Conservation (phyloP, 306 rosid species). For the Mimosa pudica region DNA sequence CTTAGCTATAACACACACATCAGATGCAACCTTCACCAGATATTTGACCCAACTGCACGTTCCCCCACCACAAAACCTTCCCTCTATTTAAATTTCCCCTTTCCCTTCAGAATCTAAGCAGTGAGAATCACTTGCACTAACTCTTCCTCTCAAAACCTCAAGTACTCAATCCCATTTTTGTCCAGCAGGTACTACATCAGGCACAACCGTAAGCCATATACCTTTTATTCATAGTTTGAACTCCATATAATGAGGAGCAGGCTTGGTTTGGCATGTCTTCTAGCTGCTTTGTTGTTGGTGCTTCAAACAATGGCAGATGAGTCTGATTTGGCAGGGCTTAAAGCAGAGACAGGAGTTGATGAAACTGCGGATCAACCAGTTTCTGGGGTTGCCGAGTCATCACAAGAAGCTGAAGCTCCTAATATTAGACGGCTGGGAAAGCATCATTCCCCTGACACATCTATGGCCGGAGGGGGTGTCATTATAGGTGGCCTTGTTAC, state of each 20-base stretch:
- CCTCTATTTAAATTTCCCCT: conserved; percentile 27
- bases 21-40: conserved; percentile 42
- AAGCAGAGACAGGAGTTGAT: conserved; percentile 27
- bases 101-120: conserved; percentile 15
- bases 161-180: neutral
- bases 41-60: conserved; percentile 30
- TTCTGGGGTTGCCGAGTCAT: conserved; percentile 33
- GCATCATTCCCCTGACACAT: conserved; percentile 60
- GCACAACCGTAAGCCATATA: neutral
- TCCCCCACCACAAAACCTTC: conserved; percentile 4
- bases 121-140: neutral
- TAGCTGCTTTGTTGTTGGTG: conserved; percentile 43
- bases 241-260: conserved; percentile 46
- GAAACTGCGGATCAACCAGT: conserved; percentile 29
- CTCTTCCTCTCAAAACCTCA: conserved; percentile 9
- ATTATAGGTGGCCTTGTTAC: conserved; percentile 88
- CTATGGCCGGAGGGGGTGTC: conserved; percentile 89
- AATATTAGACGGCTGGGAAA: conserved; percentile 58
- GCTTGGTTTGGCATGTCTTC: conserved; percentile 44
- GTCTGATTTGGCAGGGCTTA: conserved; percentile 42
- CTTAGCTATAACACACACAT: neutral
- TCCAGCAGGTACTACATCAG: neutral
- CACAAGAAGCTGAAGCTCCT: conserved; percentile 61
- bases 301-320: conserved; percentile 44
- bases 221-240: neutral